Evolutionary conservation across 345 rosid genomes (phyloP).

Genomic region (Ceriops zippeliana): DNA sequence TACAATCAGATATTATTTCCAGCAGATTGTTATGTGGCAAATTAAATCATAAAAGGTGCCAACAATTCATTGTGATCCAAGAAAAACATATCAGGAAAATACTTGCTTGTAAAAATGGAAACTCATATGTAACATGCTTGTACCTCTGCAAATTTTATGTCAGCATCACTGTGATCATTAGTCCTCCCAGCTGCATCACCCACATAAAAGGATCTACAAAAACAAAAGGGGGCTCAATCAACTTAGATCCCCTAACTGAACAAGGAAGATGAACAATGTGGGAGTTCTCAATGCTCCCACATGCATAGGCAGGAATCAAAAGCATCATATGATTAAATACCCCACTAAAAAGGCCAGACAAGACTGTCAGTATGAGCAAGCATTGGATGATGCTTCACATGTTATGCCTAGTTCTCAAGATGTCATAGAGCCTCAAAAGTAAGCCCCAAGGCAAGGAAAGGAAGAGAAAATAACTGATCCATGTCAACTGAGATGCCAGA

Average conservation of each 20-base stretch:
- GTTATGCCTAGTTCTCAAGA: background rate
- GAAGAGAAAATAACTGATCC: conserved; percentile 55
- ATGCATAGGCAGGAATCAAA: too few species aligned
- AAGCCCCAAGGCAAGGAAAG: background rate
- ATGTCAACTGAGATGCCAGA: conserved; percentile 71
- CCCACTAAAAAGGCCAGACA: background rate
- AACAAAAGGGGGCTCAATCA: background rate
- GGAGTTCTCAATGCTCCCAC: too few species aligned
- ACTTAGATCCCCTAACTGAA: background rate
- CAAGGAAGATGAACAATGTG: background rate
- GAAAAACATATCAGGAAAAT: background rate
- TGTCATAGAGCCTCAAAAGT: background rate
- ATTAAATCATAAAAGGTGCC: background rate
- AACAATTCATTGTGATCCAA: background rate
- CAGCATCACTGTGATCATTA: conserved; percentile 83
- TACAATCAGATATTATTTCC: background rate
- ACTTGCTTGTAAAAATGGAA: background rate
- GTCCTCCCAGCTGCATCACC: conserved; percentile 96
- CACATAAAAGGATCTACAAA: conserved; percentile 79
- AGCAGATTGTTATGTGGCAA: background rate
- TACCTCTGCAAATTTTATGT: conserved; percentile 83
- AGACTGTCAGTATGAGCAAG: background rate
- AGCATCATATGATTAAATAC: background rate
- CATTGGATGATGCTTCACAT: background rate
- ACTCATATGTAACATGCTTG: background rate